Conservation (phyloP, 1,139 yeast genomes). For the Blastobotrys proliferans region DNA sequence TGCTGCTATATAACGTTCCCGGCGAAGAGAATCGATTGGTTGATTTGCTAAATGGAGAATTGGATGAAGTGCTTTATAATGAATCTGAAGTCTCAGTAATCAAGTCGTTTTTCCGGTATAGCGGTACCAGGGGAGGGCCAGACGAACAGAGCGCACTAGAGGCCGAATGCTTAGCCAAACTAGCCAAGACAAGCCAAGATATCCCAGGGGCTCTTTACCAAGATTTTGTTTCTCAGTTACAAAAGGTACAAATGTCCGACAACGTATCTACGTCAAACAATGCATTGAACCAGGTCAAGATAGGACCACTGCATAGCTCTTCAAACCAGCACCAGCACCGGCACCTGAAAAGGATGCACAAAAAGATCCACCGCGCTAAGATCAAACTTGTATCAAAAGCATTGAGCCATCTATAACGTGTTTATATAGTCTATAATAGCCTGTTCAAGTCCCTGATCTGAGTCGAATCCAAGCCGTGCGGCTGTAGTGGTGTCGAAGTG, state of each 20-base stretch:
- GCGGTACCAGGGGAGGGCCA: not conserved
- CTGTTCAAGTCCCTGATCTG: constrained; percentile 20
- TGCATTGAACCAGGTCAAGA: too few relatives aligned
- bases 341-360: not conserved
- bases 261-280: too few relatives aligned
- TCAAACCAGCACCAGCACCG: too few relatives aligned
- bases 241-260: constrained; percentile 1
- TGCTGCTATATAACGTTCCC: constrained; percentile 2
- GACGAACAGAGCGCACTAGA: not conserved
- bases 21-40: not conserved
- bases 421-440: constrained; percentile 17
- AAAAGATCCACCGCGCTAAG: not conserved
- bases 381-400: not conserved
- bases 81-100: constrained; percentile 1
- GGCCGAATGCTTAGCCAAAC: constrained; percentile 2
- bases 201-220: constrained; percentile 7
- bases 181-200: not conserved
- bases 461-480: constrained; percentile 15
- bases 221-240: constrained; percentile 6
- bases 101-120: constrained; percentile 7
- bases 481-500: constrained; percentile 17
- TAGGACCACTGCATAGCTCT: too few relatives aligned
- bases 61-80: constrained; percentile 3
- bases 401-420: not conserved
- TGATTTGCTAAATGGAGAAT: not conserved